Evolutionary conservation across 192 early-diverging fungal species (phyloP).

Genomic region (Kappamyces sp.): DNA sequence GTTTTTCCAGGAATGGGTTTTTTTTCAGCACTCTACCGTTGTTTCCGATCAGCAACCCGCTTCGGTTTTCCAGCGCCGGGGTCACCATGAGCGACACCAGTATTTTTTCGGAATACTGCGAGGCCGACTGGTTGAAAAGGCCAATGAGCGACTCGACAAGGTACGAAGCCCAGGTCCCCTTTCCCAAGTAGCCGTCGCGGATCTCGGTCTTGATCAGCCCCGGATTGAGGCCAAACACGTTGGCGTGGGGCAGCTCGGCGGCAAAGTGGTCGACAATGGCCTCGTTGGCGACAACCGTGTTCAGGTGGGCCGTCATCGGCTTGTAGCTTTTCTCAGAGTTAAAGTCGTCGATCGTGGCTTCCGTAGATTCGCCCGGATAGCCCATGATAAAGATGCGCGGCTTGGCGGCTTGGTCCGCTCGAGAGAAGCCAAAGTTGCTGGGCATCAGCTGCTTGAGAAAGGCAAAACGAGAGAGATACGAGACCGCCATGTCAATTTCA

Average conservation of each 20-base stretch:
- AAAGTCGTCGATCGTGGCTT: not conserved
- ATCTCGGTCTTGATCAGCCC: slow-evolving; percentile 9
- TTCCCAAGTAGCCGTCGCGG: not conserved
- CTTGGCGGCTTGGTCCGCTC: slow-evolving; percentile 1
- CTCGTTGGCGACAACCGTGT: slow-evolving; percentile 6
- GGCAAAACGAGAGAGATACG: slow-evolving; percentile 1
- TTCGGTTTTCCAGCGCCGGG: slow-evolving; percentile 2
- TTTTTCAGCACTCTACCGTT: not conserved
- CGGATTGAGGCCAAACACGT: slow-evolving; percentile 11
- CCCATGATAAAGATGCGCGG: slow-evolving; percentile 5
- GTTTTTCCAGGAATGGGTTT: slow-evolving; percentile 8
- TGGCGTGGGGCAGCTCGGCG: not conserved
- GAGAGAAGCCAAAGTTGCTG: not conserved
- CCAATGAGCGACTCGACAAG: slow-evolving; percentile 4
- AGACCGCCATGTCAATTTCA: slow-evolving; percentile 12
- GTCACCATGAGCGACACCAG: slow-evolving; percentile 1
- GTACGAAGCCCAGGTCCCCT: not conserved
- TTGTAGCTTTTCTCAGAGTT: slow-evolving; percentile 4
- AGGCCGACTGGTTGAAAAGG: not conserved
- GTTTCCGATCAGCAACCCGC: not conserved
- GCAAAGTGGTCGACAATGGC: slow-evolving; percentile 5
- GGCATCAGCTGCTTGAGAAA: not conserved
- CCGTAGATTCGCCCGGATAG: not conserved
- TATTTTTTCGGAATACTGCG: not conserved
- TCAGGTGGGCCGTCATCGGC: slow-evolving; percentile 7